phyloP scores from a whole-genome alignment of 495 filamentous ascomycete species.

The Penicillium coffeae region DNA sequence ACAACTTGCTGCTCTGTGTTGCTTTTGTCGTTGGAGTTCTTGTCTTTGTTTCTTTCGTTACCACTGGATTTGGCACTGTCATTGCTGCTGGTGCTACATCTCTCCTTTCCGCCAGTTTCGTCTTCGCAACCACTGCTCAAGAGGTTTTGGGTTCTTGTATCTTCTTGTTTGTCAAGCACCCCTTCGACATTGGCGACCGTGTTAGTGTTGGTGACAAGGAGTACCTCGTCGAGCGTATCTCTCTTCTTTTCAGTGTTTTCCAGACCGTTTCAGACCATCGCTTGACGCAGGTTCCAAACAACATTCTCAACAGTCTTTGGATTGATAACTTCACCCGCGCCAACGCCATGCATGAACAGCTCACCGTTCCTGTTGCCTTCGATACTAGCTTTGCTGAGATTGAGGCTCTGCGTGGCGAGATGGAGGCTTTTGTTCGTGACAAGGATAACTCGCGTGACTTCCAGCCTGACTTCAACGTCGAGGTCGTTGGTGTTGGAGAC shows the following conservation, averaged over 20 bases:
- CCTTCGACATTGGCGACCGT: constrained; percentile 88
- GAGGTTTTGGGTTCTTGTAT: constrained; percentile 95
- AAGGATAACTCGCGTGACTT: constrained; percentile 91
- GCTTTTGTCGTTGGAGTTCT: constrained; percentile 77
- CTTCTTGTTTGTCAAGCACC: constrained; percentile 97
- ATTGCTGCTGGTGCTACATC: constrained; percentile 94
- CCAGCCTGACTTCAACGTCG: constrained; percentile 75
- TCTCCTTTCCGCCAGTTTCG: constrained; percentile 87
- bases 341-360: constrained; percentile 85
- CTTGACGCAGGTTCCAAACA: constrained; percentile 86
- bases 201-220: constrained; percentile 72
- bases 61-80: constrained; percentile 76
- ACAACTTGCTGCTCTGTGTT: constrained; percentile 74
- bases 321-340: constrained; percentile 88
- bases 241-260: constrained; percentile 91
- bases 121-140: constrained; percentile 86
- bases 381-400: constrained; percentile 87
- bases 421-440: constrained; percentile 77
- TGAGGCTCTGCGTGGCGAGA: constrained; percentile 72
- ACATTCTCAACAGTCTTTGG: constrained; percentile 83
- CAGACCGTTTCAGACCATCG: constrained; percentile 76
- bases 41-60: constrained; percentile 87
- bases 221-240: constrained; percentile 88
- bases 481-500: constrained; percentile 73
- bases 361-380: constrained; percentile 75